Base-by-base conservation (phyloP, 352 stramenopile species). In the Elongisporangium anandrum region DNA sequence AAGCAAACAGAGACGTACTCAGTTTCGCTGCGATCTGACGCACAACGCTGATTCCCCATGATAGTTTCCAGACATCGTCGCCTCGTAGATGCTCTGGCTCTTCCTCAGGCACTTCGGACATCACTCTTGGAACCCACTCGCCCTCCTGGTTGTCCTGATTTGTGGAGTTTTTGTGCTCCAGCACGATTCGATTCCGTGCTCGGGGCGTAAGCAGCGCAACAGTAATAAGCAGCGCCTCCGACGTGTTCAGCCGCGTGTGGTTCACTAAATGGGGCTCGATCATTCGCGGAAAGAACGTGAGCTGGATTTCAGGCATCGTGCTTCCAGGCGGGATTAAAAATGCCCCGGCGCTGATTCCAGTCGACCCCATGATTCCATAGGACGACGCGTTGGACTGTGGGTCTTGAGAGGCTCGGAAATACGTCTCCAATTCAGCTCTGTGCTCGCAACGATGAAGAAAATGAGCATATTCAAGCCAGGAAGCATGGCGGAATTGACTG, bases 251-350 rank as follows among this genome's bases (percentile, higher is more conserved):
- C 15, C 57, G 56, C 13, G 64, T 66, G 22, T 59, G 87, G 20
- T 80, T 87, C 4, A 68, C 74, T 21, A 85, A 74, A 56, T 95
- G 82, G 6, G 88, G 88, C 69, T 96, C 88, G 0, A 72, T 88
- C 38, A 92, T 82, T 9, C 72, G 75, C 5, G 89, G 90, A 53
- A 97, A 97, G 29, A 97, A 73, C 8, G 90, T 97, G 20, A 97
- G 67, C 65, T 97, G 87, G 54, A 97, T 82, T 59, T 96, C 78
- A n/a, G 88, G 85, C 3, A 73, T 24, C 6, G 79, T 89, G 13
- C 66, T 63, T n/a, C 81, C 85, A 0, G 86, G 86, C 9, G 87
- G 79, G 21, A 77, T 81, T 2, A 96, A 57, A 55, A 96, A 94
- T 2, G 81, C 87, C 4, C 87, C 87, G 16, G 73, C 80, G 19